phyloP scores from a whole-genome alignment of 805 yeast species.

The Saccharomycopsis amapae region DNA sequence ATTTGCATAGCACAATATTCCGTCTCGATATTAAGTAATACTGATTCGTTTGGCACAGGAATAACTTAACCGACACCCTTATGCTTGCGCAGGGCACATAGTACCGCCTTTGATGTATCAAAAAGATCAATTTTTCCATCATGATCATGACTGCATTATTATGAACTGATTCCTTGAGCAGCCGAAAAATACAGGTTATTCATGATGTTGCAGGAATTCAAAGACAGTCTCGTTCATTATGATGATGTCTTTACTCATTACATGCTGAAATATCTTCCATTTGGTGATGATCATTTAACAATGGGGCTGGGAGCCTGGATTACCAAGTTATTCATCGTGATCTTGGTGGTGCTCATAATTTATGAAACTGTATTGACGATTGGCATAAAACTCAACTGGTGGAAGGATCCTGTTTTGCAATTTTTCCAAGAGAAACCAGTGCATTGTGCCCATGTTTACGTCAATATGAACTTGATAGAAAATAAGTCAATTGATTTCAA shows the following conservation, averaged over 20 bases:
- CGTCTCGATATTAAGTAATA: too few relatives aligned
- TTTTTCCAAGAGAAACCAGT: conserved; percentile 66
- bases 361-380: conserved; percentile 38
- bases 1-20: too few relatives aligned
- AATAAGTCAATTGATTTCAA: background rate
- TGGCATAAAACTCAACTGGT: conserved; percentile 36
- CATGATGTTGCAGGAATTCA: too few relatives aligned
- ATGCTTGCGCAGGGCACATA: too few relatives aligned
- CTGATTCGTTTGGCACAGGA: background rate
- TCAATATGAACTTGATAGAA: conserved; percentile 38
- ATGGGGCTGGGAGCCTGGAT: conserved; percentile 14
- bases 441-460: conserved; percentile 70
- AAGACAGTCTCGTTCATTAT: too few relatives aligned
- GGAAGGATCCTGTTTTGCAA: conserved; percentile 51
- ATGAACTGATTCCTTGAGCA: too few relatives aligned
- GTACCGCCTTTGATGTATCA: too few relatives aligned
- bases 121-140: too few relatives aligned
- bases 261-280: conserved; percentile 11
- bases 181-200: too few relatives aligned
- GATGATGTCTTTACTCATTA: conserved; percentile 6
- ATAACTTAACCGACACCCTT: background rate
- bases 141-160: too few relatives aligned
- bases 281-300: conserved; percentile 18
- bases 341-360: conserved; percentile 22
- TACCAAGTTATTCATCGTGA: conserved; percentile 24